Base-by-base conservation (phyloP, 306 rosid genomes). In the Elaeagnus macrophylla region DNA sequence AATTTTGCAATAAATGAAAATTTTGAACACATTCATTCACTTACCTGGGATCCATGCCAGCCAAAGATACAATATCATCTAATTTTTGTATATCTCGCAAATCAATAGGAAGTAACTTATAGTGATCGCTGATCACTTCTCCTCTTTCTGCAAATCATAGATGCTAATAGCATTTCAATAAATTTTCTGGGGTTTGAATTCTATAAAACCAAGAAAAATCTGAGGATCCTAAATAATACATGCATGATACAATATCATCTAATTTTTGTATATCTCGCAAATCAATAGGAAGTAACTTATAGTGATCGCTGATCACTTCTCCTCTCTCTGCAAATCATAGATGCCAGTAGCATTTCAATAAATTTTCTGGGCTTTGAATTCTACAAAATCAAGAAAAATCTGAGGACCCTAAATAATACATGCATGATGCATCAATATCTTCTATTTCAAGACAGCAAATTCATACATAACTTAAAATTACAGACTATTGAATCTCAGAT, bases 11-110 rank as follows among this genome's bases (percentile, higher is more conserved):
- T 13, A 54, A 9, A 48, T 49, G 39, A 53, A 62, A 53, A 57
- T 48, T 39, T 20, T 61, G 67, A 66, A 35, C 55, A 44, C 45
- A 57, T 53, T 56, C 45, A 57, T 53, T 56, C 41, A 58, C 74
- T 76, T 76, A 93, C 99, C 96, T 77, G 42, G 77, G 83, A 77
- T 93, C 94, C 87, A 93, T 73, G 64, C 59, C 72, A 66, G 99
- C 84, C 72, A 79, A 66, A 56, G 83, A 48, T 67, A 87, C 67
- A 62, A 87, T 65, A 61, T 80, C 80, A 46, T 64, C 68, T 73
- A 93, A 80, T 36, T 80, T 65, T 61, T 66, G 68, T 47, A 53
- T 54, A 59, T 87, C 81, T 11, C 96, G 85, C 68, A 93, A 69
- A 76, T 93, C 96, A 59, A 78, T 76, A 51, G 96, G 99, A 35